Evolutionary conservation across 2,329 filamentous ascomycete species (phyloP).

Genomic region (Fusarium citri): DNA sequence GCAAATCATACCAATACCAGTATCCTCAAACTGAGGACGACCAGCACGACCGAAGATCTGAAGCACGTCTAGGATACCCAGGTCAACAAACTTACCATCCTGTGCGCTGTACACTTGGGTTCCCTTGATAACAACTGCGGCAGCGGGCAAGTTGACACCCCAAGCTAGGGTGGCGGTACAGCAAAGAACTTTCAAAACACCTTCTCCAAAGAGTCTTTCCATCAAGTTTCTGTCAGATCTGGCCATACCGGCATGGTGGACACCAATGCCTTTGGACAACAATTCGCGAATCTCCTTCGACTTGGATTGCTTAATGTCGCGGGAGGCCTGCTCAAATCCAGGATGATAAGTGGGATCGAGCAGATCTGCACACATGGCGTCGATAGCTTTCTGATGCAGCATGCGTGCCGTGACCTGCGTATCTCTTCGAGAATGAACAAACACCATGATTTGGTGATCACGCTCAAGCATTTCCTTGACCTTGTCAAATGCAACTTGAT

Average conservation of each 20-base stretch:
- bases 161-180: constrained; percentile 98
- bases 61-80: constrained; percentile 95
- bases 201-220: constrained; percentile 89
- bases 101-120: constrained; percentile 97
- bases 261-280: constrained; percentile 89
- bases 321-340: constrained; percentile 80
- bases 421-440: constrained; percentile 96
- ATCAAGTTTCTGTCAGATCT: constrained; percentile 95
- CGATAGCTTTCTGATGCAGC: constrained; percentile 85
- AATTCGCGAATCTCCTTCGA: constrained; percentile 90
- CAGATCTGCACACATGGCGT: constrained; percentile 81
- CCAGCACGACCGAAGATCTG: constrained; percentile 99
- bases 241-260: constrained; percentile 97
- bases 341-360: constrained; percentile 86
- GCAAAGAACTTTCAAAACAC: constrained; percentile 95
- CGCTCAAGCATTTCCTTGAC: constrained; percentile 90
- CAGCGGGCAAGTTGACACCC: constrained; percentile 98
- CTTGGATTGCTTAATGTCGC: constrained; percentile 86
- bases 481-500: constrained; percentile 90
- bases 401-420: constrained; percentile 89
- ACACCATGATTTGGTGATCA: constrained; percentile 99
- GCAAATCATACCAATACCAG: constrained; percentile 97
- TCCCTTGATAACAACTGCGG: constrained; percentile 97
- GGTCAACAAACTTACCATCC: constrained; percentile 94
- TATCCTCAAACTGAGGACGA: constrained; percentile 97